Percentiles rank a stretch among this genome's conserved stretches.
Conservation (phyloP, 805 yeast species). For the Danielia oregonensis region DNA sequence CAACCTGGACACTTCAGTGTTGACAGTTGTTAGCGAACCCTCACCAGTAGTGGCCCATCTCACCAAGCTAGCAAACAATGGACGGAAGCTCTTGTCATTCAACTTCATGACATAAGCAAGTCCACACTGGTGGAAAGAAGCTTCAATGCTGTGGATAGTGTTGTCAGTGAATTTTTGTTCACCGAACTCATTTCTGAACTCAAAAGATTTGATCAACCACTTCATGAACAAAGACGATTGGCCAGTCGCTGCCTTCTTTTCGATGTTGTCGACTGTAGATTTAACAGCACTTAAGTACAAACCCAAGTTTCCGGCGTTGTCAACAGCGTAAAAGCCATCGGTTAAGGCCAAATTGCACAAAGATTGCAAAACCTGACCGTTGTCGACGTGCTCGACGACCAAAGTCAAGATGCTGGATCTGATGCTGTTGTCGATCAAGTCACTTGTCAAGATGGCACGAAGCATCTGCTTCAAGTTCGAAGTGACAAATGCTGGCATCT, state of each 20-base stretch:
- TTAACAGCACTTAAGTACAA: constrained; percentile 68
- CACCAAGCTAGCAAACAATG: constrained; percentile 78
- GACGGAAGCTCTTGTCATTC: constrained; percentile 91
- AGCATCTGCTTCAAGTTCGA: constrained; percentile 65
- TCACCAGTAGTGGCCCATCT: constrained; percentile 93
- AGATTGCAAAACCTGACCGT: constrained; percentile 56
- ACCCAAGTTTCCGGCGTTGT: constrained; percentile 47
- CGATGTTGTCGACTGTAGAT: constrained; percentile 58
- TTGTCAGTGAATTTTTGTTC: constrained; percentile 54
- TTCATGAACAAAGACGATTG: constrained; percentile 66
- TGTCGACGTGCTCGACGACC: constrained; percentile 64
- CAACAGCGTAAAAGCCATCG: constrained; percentile 30
- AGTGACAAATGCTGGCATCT: constrained; percentile 80
- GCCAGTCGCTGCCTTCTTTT: constrained; percentile 70
- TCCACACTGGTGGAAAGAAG: constrained; percentile 68
- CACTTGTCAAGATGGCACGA: constrained; percentile 52
- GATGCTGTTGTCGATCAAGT: constrained; percentile 54
- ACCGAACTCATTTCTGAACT: constrained; percentile 55
- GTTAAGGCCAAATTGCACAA: constrained; percentile 60
- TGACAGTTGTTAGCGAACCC: constrained; percentile 46
- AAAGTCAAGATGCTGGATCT: constrained; percentile 61
- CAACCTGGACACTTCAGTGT: constrained; percentile 52
- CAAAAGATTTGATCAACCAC: constrained; percentile 68
- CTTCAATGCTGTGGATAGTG: constrained; percentile 77
- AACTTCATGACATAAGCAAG: constrained; percentile 80